phyloP scores from a whole-genome alignment of 306 rosid genomes.

The Luffa aegyptiaca region DNA sequence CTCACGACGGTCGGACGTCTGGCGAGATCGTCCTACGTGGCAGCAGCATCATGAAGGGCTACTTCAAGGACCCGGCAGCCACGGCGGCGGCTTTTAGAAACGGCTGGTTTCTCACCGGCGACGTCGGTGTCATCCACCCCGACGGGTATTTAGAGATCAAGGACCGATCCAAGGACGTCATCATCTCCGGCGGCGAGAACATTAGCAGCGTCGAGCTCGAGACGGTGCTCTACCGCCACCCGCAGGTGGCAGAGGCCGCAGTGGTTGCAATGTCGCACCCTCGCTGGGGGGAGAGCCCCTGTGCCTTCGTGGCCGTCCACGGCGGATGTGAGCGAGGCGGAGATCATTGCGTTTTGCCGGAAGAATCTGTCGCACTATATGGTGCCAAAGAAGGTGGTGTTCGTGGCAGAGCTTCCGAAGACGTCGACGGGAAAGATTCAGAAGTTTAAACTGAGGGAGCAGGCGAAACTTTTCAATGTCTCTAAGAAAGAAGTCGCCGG shows the following conservation, averaged over 20 bases:
- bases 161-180: constrained; percentile 82
- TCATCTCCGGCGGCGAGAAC: constrained; percentile 89
- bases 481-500: neutral
- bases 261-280: constrained; percentile 94
- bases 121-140: constrained; percentile 64
- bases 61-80: constrained; percentile 42
- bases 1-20: constrained; percentile 51
- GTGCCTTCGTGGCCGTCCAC: constrained; percentile 52
- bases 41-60: constrained; percentile 83
- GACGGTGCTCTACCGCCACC: constrained; percentile 47
- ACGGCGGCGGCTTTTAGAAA: constrained; percentile 37
- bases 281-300: constrained; percentile 88
- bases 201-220: constrained; percentile 82
- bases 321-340: constrained; percentile 25
- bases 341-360: constrained; percentile 40
- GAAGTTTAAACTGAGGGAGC: constrained; percentile 37
- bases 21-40: constrained; percentile 82
- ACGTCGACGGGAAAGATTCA: constrained; percentile 57
- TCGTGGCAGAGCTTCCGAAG: constrained; percentile 50
- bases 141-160: constrained; percentile 90
- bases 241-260: constrained; percentile 59
- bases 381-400: constrained; percentile 73
- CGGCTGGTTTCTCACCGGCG: constrained; percentile 89
- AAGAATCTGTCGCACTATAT: constrained; percentile 43
- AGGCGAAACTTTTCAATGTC: constrained; percentile 10